Percentiles rank a stretch among this genome's conserved stretches.
phyloP scores from a whole-genome alignment of 768 basidiomycete genomes.

The Mycena floridula region DNA sequence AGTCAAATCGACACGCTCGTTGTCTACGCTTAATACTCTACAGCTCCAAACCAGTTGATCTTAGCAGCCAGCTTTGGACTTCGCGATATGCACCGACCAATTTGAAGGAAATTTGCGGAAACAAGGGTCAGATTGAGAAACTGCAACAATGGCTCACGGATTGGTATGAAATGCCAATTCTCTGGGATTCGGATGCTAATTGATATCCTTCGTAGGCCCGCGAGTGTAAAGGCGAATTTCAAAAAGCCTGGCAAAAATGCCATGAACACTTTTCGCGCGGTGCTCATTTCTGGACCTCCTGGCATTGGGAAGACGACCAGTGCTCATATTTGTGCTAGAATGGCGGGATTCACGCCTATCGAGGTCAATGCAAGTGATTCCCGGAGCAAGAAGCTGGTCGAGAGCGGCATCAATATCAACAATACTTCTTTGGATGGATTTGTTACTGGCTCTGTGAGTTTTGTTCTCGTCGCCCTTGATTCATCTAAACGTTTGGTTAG shows the following conservation, averaged over 20 bases:
- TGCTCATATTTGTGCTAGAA: constrained; percentile 86
- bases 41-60: constrained; percentile 27
- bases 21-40: constrained; percentile 1
- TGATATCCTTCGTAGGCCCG: constrained; percentile 47
- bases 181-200: background rate
- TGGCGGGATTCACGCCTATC: constrained; percentile 89
- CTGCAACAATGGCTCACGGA: constrained; percentile 80
- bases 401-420: constrained; percentile 88
- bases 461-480: no score
- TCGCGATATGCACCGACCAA: constrained; percentile 87
- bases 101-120: constrained; percentile 90
- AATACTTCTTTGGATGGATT: constrained; percentile 88
- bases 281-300: constrained; percentile 89
- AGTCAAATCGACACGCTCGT: constrained; percentile 14
- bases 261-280: constrained; percentile 80
- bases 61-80: constrained; percentile 82
- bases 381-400: constrained; percentile 93
- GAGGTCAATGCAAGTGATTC: constrained; percentile 96
- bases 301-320: constrained; percentile 98
- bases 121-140: constrained; percentile 89
- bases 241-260: constrained; percentile 88
- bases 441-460: constrained; percentile 59
- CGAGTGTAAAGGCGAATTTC: constrained; percentile 67
- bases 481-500: no score
- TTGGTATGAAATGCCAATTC: constrained; percentile 53